A percentile compares a stretch with the other conserved stretches of the same genome.
These are phyloP conservation scores for Corymbia citriodora DNA, from an alignment of 441 rosid species.

Conservation along the genomic window DNA sequence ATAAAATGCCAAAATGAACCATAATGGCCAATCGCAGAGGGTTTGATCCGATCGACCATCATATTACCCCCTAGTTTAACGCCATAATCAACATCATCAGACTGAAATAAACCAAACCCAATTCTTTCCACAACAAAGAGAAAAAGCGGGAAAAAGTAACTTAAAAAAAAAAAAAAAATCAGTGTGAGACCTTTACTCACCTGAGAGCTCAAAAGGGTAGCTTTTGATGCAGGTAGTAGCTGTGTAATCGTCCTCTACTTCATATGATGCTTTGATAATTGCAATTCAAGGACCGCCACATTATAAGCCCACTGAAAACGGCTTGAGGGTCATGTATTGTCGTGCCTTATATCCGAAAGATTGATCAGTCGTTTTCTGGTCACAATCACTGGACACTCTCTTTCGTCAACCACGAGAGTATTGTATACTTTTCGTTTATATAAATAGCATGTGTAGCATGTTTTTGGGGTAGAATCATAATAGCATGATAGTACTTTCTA, in stretches of 20 bases:
- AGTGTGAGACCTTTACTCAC: background rate
- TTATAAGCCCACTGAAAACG: background rate
- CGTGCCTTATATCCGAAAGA: background rate
- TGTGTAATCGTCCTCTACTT: background rate
- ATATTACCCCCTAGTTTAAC: background rate
- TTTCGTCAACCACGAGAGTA: background rate
- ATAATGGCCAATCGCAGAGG: background rate
- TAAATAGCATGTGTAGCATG: background rate
- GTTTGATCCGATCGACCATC: background rate
- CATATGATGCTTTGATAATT: background rate
- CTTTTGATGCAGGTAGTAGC: background rate
- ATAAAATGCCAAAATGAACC: background rate
- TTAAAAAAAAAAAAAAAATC: background rate
- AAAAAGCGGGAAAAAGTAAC: background rate
- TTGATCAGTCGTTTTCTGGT: background rate
- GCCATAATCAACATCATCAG: background rate
- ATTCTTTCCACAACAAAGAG: background rate
- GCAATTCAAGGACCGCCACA: background rate
- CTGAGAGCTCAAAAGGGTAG: background rate
- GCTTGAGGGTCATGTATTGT: background rate
- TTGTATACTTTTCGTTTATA: background rate
- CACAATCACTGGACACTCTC: background rate
- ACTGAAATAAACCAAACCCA: background rate
- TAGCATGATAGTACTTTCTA: background rate
- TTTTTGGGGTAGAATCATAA: background rate